Percentiles rank a stretch among this genome's conserved stretches.
Conservation (phyloP, 2,329 filamentous ascomycete species). For the Polychaeton citri region DNA sequence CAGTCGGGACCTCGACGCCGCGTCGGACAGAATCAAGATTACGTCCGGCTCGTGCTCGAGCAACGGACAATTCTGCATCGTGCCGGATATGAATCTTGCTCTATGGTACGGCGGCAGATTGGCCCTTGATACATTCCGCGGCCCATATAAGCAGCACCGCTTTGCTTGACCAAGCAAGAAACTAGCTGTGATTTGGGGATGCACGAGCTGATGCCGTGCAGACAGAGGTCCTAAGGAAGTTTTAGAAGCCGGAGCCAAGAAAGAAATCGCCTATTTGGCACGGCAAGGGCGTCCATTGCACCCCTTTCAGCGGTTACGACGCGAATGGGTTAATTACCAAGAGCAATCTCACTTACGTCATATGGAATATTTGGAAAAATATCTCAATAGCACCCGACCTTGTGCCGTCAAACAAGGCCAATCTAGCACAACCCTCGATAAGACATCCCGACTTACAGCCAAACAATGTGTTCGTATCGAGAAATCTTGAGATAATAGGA, state of each 20-base stretch:
- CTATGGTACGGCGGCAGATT: conserved; percentile 20
- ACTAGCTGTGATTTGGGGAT: conserved; percentile 6
- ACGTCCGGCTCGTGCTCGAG: conserved; percentile 2
- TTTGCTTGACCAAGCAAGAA: conserved; percentile 1
- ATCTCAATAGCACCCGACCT: background rate
- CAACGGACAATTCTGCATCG: conserved; percentile 18
- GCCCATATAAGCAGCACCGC: conserved; percentile 22
- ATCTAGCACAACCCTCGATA: conserved; percentile 8
- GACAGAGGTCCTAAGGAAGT: conserved; percentile 13
- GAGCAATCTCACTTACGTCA: conserved; percentile 9
- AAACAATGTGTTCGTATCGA: conserved; percentile 18
- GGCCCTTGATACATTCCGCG: conserved; percentile 15
- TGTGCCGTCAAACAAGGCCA: background rate
- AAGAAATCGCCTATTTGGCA: conserved; percentile 19
- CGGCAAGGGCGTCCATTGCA: conserved; percentile 17
- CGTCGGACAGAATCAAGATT: conserved; percentile 9
- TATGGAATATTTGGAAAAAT: background rate
- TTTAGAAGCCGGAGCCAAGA: conserved; percentile 19
- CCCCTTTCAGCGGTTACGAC: conserved; percentile 18
- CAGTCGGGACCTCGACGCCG: conserved; percentile 15
- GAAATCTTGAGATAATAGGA: conserved; percentile 20
- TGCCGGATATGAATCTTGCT: conserved; percentile 16
- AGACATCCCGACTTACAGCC: conserved; percentile 20
- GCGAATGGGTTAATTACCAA: conserved; percentile 20
- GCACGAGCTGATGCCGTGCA: conserved; percentile 7